phyloP scores from a whole-genome alignment of 2,329 filamentous ascomycete species.

The Colletotrichum sp. region DNA sequence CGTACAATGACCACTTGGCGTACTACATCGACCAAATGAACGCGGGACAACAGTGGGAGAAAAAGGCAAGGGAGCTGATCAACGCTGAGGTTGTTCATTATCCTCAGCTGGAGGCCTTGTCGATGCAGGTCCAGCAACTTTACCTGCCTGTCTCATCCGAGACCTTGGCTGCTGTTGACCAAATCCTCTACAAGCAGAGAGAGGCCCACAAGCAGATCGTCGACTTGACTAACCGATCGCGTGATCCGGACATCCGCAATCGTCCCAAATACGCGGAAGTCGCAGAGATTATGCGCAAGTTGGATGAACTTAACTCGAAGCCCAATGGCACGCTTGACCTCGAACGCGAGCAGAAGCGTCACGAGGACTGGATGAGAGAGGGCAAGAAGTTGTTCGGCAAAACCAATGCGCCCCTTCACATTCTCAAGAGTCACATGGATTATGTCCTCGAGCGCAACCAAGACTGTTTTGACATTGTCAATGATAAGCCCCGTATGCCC shows the following conservation, averaged over 20 bases:
- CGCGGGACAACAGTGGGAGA: conserved; percentile 87
- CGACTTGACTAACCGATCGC: conserved; percentile 79
- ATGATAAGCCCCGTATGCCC: conserved; percentile 85
- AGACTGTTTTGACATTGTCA: conserved; percentile 86
- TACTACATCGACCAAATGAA: conserved; percentile 78
- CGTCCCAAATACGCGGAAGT: conserved; percentile 90
- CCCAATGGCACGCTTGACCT: conserved; percentile 89
- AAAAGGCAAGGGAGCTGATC: conserved; percentile 91
- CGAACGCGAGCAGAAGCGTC: conserved; percentile 90
- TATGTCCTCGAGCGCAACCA: conserved; percentile 89
- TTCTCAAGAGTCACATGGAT: conserved; percentile 92
- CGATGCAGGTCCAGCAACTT: conserved; percentile 73
- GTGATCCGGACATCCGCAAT: conserved; percentile 75
- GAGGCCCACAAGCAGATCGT: conserved; percentile 91
- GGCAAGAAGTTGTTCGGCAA: conserved; percentile 98
- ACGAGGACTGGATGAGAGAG: conserved; percentile 99
- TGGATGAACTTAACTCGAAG: conserved; percentile 91
- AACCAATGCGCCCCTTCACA: conserved; percentile 95
- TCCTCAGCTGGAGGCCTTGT: conserved; percentile 90
- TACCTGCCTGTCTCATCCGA: conserved; percentile 81
- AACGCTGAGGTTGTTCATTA: conserved; percentile 92
- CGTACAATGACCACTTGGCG: conserved; percentile 79
- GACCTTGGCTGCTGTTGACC: conserved; percentile 83
- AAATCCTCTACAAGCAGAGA: conserved; percentile 93
- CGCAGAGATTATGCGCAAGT: conserved; percentile 84